Evolutionary conservation across 306 rosid genomes (phyloP).

Genomic region (Leucaena leucocephala): DNA sequence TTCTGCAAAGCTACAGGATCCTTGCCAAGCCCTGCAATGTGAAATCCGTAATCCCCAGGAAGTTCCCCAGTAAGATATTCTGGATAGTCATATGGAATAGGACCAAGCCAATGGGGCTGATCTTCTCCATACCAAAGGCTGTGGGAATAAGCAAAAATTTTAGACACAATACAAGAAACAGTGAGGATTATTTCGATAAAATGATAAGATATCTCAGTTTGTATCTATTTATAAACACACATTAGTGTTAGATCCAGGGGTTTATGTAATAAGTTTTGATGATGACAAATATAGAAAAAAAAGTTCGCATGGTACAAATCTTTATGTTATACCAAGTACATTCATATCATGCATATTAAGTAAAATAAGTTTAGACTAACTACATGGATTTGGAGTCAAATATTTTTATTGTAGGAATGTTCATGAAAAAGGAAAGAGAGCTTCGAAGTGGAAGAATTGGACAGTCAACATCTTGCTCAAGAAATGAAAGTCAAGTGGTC

Average conservation of each 20-base stretch:
- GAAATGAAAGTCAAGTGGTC: too few species aligned
- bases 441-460: too few species aligned
- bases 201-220: not conserved
- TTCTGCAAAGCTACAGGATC: slow-evolving; percentile 69
- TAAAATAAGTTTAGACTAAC: too few species aligned
- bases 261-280: not conserved
- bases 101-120: slow-evolving; percentile 96
- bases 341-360: too few species aligned
- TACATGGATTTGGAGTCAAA: too few species aligned
- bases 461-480: too few species aligned
- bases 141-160: slow-evolving; percentile 30
- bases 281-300: not conserved
- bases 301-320: too few species aligned
- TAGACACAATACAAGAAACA: slow-evolving; percentile 5
- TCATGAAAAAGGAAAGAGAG: too few species aligned
- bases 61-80: slow-evolving; percentile 77
- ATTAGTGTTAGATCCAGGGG: not conserved
- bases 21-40: slow-evolving; percentile 75
- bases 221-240: not conserved
- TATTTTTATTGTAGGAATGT: too few species aligned
- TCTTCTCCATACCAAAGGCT: slow-evolving; percentile 89
- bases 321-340: too few species aligned
- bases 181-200: slow-evolving; percentile 3
- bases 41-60: slow-evolving; percentile 95
- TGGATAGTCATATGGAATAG: slow-evolving; percentile 81